Percentiles rank a stretch among this genome's conserved stretches.
phyloP scores from a whole-genome alignment of 805 yeast genomes.

The Candida yuanshanica region DNA sequence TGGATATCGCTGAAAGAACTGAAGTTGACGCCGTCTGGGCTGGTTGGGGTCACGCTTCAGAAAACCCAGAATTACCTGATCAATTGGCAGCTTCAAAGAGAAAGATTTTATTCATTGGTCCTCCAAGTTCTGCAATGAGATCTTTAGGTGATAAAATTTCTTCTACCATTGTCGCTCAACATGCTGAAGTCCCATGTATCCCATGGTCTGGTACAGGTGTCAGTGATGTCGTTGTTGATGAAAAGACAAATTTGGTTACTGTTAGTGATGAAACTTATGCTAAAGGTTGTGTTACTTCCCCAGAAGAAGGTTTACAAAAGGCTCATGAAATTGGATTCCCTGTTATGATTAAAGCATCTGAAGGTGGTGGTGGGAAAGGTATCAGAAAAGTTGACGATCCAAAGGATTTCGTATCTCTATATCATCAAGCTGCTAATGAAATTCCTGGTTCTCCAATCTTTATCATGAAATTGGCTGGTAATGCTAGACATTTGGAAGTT shows the following conservation, averaged over 20 bases:
- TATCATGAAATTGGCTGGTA: constrained; percentile 95
- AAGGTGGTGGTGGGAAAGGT: constrained; percentile 99
- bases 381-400: constrained; percentile 91
- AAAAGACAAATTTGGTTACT: constrained; percentile 71
- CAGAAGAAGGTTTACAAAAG: constrained; percentile 84
- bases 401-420: constrained; percentile 67
- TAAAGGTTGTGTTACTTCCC: constrained; percentile 79
- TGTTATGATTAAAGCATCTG: constrained; percentile 98
- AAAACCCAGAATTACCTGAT: constrained; percentile 93
- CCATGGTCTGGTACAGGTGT: constrained; percentile 99
- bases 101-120: constrained; percentile 91
- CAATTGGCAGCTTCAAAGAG: constrained; percentile 88
- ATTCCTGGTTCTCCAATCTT: constrained; percentile 99
- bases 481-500: constrained; percentile 97
- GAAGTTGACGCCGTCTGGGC: constrained; percentile 99
- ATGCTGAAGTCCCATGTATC: constrained; percentile 95
- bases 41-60: constrained; percentile 99
- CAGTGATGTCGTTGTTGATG: constrained; percentile 68
- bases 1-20: constrained; percentile 94
- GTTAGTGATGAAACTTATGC: constrained; percentile 80
- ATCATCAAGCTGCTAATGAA: constrained; percentile 93
- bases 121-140: constrained; percentile 99
- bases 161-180: constrained; percentile 98
- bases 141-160: constrained; percentile 98
- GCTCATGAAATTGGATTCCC: constrained; percentile 94